Evolutionary conservation across 129 eudicot species (phyloP).

Genomic region (Tanacetum coccineum): DNA sequence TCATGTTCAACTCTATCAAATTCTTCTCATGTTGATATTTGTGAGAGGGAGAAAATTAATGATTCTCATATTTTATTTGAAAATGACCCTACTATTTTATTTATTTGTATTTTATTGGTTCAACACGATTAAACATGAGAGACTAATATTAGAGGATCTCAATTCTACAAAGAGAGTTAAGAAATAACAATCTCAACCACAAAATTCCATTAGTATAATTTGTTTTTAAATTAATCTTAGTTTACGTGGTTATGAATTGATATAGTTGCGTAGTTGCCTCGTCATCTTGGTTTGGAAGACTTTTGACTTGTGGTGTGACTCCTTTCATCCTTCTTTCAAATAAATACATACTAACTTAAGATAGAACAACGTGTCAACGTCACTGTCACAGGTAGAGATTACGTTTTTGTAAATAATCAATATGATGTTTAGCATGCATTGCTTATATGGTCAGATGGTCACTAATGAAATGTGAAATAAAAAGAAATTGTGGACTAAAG

Average conservation of each 20-base stretch:
- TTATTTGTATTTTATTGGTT: no score
- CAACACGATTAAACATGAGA: no score
- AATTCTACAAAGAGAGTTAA: not conserved
- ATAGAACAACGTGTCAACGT: not conserved
- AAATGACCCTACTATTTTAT: no score
- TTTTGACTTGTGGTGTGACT: constrained; percentile 15
- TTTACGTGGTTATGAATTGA: constrained; percentile 12
- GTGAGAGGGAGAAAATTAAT: no score
- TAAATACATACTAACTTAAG: not conserved
- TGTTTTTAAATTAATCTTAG: not conserved
- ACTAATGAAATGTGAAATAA: no score
- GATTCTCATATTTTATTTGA: no score
- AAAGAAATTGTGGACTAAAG: no score
- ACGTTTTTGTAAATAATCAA: not conserved
- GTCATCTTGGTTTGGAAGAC: constrained; percentile 15
- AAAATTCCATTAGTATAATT: not conserved
- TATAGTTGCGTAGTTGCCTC: constrained; percentile 15
- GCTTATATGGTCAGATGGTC: no score
- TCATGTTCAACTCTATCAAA: no score
- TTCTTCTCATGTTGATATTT: no score
- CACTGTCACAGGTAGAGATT: not conserved
- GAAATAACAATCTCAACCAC: constrained; percentile 12
- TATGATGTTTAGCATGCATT: not conserved
- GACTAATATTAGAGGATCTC: no score
- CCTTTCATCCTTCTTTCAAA: not conserved